These are phyloP conservation scores for Suillus decipiens DNA, from an alignment of 768 basidiomycete species.

Conservation along the genomic window DNA sequence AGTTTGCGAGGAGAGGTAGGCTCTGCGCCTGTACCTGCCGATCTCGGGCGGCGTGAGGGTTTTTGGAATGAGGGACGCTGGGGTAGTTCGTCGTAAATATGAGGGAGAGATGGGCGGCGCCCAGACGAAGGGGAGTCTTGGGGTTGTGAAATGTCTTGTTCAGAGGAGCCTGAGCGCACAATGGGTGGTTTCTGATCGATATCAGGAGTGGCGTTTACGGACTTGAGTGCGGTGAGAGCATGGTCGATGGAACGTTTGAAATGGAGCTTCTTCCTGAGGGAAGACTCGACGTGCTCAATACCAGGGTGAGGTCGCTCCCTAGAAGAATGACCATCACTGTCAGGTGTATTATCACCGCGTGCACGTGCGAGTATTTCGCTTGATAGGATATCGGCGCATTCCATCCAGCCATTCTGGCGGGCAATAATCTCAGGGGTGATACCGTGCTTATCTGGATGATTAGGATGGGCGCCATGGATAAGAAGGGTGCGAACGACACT, in stretches of 20 bases:
- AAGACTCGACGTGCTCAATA: conserved; percentile 32
- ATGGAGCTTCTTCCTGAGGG: conserved; percentile 52
- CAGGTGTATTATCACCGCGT: conserved; percentile 38
- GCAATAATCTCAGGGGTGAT: conserved; percentile 86
- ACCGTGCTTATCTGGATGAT: conserved; percentile 88
- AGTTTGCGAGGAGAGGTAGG: conserved; percentile 45
- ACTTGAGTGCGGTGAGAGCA: conserved; percentile 53
- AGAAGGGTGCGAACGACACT: conserved; percentile 78
- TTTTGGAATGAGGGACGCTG: conserved; percentile 31
- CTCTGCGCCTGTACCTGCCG: conserved; percentile 70
- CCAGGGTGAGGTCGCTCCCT: conserved; percentile 27
- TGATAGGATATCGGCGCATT: conserved; percentile 73
- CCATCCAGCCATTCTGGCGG: conserved; percentile 74
- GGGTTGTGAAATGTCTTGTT: conserved; percentile 15
- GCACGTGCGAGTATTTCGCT: conserved; percentile 63
- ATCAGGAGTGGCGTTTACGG: conserved; percentile 33
- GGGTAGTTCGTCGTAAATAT: conserved; percentile 42
- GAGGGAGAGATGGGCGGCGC: conserved; percentile 74
- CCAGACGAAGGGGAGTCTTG: conserved; percentile 24
- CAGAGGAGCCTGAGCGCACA: conserved; percentile 15
- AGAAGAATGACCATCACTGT: conserved; percentile 16
- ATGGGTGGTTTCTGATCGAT: conserved; percentile 25
- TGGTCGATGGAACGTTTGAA: conserved; percentile 83
- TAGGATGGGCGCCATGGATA: conserved; percentile 78
- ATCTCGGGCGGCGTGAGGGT: conserved; percentile 61